Base-by-base conservation (phyloP, 371 early-diverging fungal species). In the Funneliformis caledonium region DNA sequence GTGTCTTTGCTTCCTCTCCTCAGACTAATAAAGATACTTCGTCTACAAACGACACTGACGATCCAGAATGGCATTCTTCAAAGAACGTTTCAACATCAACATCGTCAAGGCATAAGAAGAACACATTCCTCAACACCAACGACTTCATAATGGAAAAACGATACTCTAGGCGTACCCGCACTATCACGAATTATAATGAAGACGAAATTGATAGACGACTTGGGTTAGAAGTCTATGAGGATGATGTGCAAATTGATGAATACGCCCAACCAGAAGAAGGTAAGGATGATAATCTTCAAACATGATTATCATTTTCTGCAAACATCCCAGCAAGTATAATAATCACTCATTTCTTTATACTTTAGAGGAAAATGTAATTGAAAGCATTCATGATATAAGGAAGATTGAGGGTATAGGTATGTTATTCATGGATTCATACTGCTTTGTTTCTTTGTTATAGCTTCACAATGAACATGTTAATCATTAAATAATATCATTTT, bases 131-230 rank as follows among this genome's bases (percentile, higher is more conserved):
- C 10, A 52, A 48, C 37, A 68, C 78, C 12, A 43, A 78, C n/a
- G 78, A 78, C 48, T 50, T 60, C 37, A n/a, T 52, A 67, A 45
- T 48, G 16, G 52, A 68, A 65, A 64, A 78, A n/a, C 84, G 90
- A 14, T 88, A 88, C 81, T 89, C 90, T 8, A 87, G 87, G 10
- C 83, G 90, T 59, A 83, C 83, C 42, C 78, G 87, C 42, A 86
- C 86, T 14, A 85, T 88, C 4, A 87, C 87, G 14, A 88, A 85
- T 33, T 90, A 90, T 76, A 89, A 89, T 72, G 88, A 88, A 82
- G 88, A 88, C 37, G 86, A 48, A 33, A 11, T 80, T n/a, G 73
- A 76, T 45, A 80, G 75, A 50, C 76, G 76, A 56, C 72, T 70
- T n/a, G 81, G 70, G 14, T 48, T 72, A 1, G 74, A 80, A 12